phyloP scores from a whole-genome alignment of 164 flowering plant species.

The Vitis rupestris region DNA sequence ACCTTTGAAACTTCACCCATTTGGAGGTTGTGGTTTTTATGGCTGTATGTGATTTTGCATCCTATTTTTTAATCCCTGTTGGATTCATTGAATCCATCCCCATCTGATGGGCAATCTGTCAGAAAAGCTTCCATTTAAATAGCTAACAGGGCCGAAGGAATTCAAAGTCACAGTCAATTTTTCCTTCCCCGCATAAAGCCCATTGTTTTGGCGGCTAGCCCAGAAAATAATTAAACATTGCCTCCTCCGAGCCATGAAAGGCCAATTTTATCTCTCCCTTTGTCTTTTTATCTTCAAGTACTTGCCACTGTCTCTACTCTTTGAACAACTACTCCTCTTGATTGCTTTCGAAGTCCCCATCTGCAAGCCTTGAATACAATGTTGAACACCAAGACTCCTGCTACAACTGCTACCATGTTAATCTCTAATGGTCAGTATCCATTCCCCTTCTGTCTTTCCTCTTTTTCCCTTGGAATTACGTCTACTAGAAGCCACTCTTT shows the following conservation, averaged over 20 bases:
- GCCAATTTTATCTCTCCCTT: not conserved
- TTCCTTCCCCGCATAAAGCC: not conserved
- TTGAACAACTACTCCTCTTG: no score
- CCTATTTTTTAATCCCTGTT: no score
- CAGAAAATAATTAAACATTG: not conserved
- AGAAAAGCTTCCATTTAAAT: no score
- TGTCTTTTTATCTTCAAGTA: not conserved
- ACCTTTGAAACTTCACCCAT: no score
- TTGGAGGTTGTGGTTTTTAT: no score
- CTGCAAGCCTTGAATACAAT: conserved; percentile 4
- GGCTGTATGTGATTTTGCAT: no score
- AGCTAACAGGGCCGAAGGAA: not conserved
- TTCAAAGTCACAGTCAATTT: not conserved
- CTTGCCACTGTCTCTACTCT: no score
- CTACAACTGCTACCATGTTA: conserved; percentile 8
- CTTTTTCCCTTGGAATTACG: not conserved
- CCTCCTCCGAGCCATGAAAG: conserved; percentile 6
- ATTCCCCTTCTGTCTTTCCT: not conserved
- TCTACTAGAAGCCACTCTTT: not conserved
- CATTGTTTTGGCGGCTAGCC: not conserved
- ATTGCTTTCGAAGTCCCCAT: not conserved
- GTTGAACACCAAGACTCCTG: not conserved
- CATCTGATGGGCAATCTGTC: no score
- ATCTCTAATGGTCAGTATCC: not conserved
- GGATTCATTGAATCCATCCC: no score